Base-by-base conservation (phyloP, 2,329 filamentous ascomycete species). In the Akanthomyces uredinophilus region DNA sequence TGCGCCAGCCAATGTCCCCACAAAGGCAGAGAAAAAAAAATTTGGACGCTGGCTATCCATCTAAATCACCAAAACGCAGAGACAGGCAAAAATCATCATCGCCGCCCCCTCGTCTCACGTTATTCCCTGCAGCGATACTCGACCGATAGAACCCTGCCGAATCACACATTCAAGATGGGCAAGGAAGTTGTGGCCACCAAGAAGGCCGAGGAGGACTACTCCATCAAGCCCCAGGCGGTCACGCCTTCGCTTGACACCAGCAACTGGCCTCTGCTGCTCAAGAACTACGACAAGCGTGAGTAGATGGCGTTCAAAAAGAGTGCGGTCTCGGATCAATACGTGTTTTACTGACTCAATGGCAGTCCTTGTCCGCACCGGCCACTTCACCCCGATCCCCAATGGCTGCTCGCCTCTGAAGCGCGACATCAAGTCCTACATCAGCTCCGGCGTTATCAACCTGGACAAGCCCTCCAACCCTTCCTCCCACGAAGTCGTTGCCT, bases 401-500 rank as follows among this genome's bases (percentile, higher is more conserved):
- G 95, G 95, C 73, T 96, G 91, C 81, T 87, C 91, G 66, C 95
- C 95, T 61, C 81, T 96, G 74, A 93, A 92, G 79, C 91, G 95
- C 77, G 94, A 98, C 76, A 85, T 99, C 73, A 97, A 97, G 83
- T 92, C 90, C 67, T 99, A 98, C 81, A 88, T 99, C 75, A 94
- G 90, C 76, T 96, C 92, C 66, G 95, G 95, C 79, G 94, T 99
- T 64, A 98, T 99, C 80, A 99, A 99, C 81, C 88, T 97, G 70
- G 76, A 78, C 67, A 78, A 78, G 82, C 95, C 94, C 63, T 96
- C 93, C 59, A 99, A 99, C 82, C 94, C 94, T 60, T 97, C 93
- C 68, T 95, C 90, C 72, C 95, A 99, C 84, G 95, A 99, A 83
- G 95, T 99, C 68, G 95, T 99, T 73, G 94, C 95, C 68, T 99